A percentile compares a stretch with the other conserved stretches of the same genome.
These are phyloP conservation scores for Cenchrus fungigraminus DNA, from an alignment of 176 grass and related monocot genomes.

Conservation along the genomic window DNA sequence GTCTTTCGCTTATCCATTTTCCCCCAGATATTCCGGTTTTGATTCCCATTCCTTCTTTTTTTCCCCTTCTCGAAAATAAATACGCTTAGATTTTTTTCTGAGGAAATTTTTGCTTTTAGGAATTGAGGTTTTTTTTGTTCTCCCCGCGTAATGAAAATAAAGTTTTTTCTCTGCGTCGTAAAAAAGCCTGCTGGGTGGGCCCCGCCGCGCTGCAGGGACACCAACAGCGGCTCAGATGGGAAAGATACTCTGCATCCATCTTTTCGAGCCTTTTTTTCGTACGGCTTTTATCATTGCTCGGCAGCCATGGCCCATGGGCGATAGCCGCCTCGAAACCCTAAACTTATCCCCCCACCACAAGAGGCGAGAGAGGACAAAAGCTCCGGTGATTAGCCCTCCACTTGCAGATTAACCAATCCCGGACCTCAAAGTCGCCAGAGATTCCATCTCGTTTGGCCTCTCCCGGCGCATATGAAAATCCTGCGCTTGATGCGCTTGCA, in stretches of 20 bases:
- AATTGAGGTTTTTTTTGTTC: no score
- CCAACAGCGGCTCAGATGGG: conserved; percentile 39
- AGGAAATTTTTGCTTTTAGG: neutral
- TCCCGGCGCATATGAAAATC: conserved; percentile 30
- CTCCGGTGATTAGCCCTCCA: conserved; percentile 29
- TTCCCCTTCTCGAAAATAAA: neutral
- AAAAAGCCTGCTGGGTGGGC: neutral
- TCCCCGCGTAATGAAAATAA: neutral
- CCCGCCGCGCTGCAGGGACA: neutral
- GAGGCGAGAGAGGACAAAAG: conserved; percentile 43
- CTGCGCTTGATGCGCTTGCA: conserved; percentile 15
- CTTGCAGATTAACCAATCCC: conserved; percentile 40
- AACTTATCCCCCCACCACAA: conserved; percentile 21
- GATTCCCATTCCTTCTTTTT: neutral
- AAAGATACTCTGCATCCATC: conserved; percentile 18
- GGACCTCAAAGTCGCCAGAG: conserved; percentile 40
- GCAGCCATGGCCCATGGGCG: conserved; percentile 12
- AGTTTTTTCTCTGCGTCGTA: neutral
- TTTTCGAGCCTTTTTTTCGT: conserved; percentile 47
- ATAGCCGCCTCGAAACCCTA: conserved; percentile 50
- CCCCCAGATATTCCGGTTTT: neutral
- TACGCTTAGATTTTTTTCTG: no score
- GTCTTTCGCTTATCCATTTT: neutral
- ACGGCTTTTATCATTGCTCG: conserved; percentile 45
- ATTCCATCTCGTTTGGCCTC: conserved; percentile 66